These are phyloP conservation scores for Endocalyx cinctus DNA, from an alignment of 2,329 filamentous ascomycete species.

Conservation along the genomic window DNA sequence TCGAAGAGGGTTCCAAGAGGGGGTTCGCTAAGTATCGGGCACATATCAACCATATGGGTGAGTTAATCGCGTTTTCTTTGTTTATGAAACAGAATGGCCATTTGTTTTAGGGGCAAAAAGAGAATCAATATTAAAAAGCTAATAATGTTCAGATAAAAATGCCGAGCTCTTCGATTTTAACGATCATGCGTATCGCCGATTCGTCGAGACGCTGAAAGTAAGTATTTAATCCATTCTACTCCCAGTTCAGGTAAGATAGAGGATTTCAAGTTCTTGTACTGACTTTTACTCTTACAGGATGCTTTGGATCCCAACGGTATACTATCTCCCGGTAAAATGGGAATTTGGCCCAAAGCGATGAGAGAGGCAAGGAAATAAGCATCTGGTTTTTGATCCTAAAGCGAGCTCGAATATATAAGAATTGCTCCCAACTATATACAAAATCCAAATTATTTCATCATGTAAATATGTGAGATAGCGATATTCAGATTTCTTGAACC, in stretches of 20 bases:
- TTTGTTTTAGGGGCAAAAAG: too few species aligned
- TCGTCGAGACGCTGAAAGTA: slow-evolving; percentile 3
- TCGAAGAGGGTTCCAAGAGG: slow-evolving; percentile 28
- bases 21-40: slow-evolving; percentile 35
- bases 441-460: too few species aligned
- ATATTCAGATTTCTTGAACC: too few species aligned
- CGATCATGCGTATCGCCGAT: slow-evolving; percentile 1
- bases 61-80: slow-evolving; percentile 5
- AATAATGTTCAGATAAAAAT: slow-evolving; percentile 32
- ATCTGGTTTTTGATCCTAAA: too few species aligned
- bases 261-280: not conserved
- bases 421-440: too few species aligned
- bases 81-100: not conserved
- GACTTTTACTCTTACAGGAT: not conserved
- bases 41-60: slow-evolving; percentile 37
- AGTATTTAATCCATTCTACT: not conserved
- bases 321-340: slow-evolving; percentile 2
- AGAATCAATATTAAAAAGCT: too few species aligned
- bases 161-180: slow-evolving; percentile 20
- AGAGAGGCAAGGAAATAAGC: too few species aligned
- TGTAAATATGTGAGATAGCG: too few species aligned
- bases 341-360: slow-evolving; percentile 1
- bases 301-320: slow-evolving; percentile 1
- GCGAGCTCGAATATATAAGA: too few species aligned
- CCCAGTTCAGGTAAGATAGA: too few species aligned